Base-by-base conservation (phyloP, 169 alveolate genomes). In the Eimeria maxima region DNA sequence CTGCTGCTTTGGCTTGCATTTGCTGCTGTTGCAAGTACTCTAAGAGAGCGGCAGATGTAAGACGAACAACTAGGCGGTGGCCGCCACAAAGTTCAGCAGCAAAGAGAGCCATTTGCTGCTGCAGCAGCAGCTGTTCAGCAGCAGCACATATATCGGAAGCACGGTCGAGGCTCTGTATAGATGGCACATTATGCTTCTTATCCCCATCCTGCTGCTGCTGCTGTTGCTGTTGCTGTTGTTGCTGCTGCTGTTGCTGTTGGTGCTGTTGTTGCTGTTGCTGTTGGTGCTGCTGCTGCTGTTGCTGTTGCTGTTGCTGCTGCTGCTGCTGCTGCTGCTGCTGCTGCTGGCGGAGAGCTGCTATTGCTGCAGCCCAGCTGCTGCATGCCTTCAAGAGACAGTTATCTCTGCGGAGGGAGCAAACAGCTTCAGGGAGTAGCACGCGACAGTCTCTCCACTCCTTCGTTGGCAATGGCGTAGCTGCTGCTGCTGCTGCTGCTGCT, bases 141-240 rank as follows among this genome's bases (percentile, higher is more conserved):
- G 22, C 44, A 47, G 71, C 90, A 22, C 22, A 57, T 18, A 80
- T n/a, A 11, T 80, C 90, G 13, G 27, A 10, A 29, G 90, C 90
- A 20, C 50, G 20, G 0, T 80, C 60, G 22, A 44, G 44, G 10
- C 69, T 45, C 50, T 80, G 44, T 24, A 47, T 13, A 3, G 69
- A 80, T 13, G 67, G 69, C 67, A 44, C n/a, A 16, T 13, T 8
- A 16, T 38, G 86, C n/a, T 27, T 8, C 67, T 80, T 22, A 22
- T 80, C 90, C n/a, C 69, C n/a, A 24, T 80, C 90, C 67, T 80
- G 90, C 69, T 45, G 90, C 60, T 76, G 87, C 60, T 27, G 20
- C 87, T 76, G 87, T 55, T 76, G 33, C 55, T 27, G 57, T 14
- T 53, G 60, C 3, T 53, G 60, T 14, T 53, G 60, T 2, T 53